Base-by-base conservation (phyloP, 352 stramenopile species). In the Phytophthora crassamura region DNA sequence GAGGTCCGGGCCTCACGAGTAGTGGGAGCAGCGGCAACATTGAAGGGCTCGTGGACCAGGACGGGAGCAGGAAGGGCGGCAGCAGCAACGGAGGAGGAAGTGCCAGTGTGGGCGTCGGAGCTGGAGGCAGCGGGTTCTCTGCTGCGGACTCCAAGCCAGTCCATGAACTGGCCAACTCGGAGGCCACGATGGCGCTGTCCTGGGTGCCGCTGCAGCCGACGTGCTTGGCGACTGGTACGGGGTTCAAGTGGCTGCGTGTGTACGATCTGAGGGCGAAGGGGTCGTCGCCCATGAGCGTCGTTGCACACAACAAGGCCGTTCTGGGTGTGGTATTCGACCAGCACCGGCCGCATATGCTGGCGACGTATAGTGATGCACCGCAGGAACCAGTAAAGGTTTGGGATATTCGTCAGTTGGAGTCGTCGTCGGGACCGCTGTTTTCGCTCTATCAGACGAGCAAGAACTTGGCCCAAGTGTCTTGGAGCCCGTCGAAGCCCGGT, bases 171-270 rank as follows among this genome's bases (percentile, higher is more conserved):
- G 83, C 86, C 25, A 94, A 96, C 68, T 94, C 88, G 1, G 88
- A 96, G 41, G 88, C 86, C 2, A 94, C 87, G 0, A 77, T 94
- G 46, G 88, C 86, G 38, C 64, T 96, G 2, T 89, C 84, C 32
- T 96, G 88, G 88, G 83, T 96, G 18, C 88, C 88, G n/a, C 60
- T 82, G 22, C 84, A 96, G 54, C 86, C 88, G 3, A 89, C 83
- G 41, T 94, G 84, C 43, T 62, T 96, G 34, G 86, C 86, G 0
- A 91, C 84, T 6, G 88, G 88, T 15, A 96, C 88, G 15, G 88
- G 88, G 2, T 96, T 96, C 70, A 94, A 94, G 77, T 96, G 88
- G 88, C 66, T 96, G 11, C 79, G 88, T 25, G 84, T 96, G 46
- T 94, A 96, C 55, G 88, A 96, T 64, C 45, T 96, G 16, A 73